Base-by-base conservation (phyloP, 1,139 yeast genomes). In the Yamadazyma buinensis region DNA sequence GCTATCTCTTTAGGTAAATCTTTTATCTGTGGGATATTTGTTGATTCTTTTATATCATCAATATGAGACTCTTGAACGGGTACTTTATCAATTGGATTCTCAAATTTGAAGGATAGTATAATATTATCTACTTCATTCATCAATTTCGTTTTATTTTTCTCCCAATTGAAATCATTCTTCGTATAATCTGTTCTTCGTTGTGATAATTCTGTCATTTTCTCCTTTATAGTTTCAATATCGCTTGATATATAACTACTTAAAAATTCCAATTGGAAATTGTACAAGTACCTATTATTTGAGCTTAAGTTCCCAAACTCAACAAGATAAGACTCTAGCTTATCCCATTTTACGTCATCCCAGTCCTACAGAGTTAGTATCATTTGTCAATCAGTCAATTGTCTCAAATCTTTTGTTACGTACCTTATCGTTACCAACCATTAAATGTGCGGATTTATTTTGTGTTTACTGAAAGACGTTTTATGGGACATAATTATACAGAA, bases 121-220 rank as follows among this genome's bases (percentile, higher is more conserved):
- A 52, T 40, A 23, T 44, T 42, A 17, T 39, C 44, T 3, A 54
- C 57, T 30, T 57, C 60, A 32, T 41, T 40, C 42, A 43, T 48
- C 11, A 49, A 29, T 13, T 46, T 41, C 14, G 41, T 42, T 21
- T 40, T 44, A 21, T 41, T 48, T 13, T 40, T 40, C 26, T 44
- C 51, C 57, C 55, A 52, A 28, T 41, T 39, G 28, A 38, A 39
- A 15, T 44, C 38, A 15, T 42, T 42, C 3, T 34, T 28, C 6
- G 47, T 34, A 15, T 33, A 34, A 7, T 28, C 27, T 11, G 40
- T 32, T 33, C 36, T 34, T 19, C 32, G 32, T 7, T 31, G 26
- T 1, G 29, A 30, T 14, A 45, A 24, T 20, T 44, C 37, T 10
- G 27, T 32, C 35, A 44, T 37, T 23, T 45, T 33, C 2, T 10